Percentiles rank a stretch among this genome's conserved stretches.
These are phyloP conservation scores for Sclerotinia nivalis DNA, from an alignment of 2,329 filamentous ascomycete species.

Conservation along the genomic window DNA sequence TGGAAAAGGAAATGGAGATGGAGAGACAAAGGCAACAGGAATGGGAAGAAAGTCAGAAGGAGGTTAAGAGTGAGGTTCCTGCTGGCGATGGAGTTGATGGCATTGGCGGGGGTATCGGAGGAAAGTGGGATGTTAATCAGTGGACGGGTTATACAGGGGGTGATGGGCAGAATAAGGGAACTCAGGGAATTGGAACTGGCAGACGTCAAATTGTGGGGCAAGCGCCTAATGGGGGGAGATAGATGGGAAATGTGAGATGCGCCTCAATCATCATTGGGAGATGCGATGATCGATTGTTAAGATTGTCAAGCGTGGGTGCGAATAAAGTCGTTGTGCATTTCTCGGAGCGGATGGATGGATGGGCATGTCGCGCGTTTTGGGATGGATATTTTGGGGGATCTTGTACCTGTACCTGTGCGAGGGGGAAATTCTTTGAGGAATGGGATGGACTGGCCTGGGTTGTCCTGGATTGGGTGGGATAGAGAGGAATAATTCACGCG, in stretches of 20 bases:
- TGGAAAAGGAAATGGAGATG: constrained; percentile 62
- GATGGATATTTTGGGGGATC: constrained; percentile 8
- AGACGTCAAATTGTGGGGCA: constrained; percentile 79
- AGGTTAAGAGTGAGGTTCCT: constrained; percentile 51
- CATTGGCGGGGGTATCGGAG: constrained; percentile 64
- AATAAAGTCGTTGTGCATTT: neutral
- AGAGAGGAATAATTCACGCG: neutral
- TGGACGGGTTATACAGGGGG: constrained; percentile 72
- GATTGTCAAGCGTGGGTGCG: neutral
- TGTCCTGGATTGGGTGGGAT: neutral
- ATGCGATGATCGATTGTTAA: neutral
- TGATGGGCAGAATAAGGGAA: constrained; percentile 69
- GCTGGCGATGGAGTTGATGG: constrained; percentile 57
- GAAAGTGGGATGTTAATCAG: constrained; percentile 62
- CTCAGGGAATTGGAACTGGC: constrained; percentile 66
- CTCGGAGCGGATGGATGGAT: neutral
- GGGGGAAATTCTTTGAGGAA: neutral
- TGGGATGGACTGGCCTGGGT: neutral
- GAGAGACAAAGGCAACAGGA: constrained; percentile 59
- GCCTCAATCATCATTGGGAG: neutral
- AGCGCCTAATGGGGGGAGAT: constrained; percentile 49
- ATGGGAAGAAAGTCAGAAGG: constrained; percentile 73
- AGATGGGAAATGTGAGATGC: neutral
- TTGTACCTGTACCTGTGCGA: neutral
- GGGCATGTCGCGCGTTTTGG: constrained; percentile 3